Evolutionary conservation across 106 monocot species (phyloP).

Genomic region (Apostasia ramifera): DNA sequence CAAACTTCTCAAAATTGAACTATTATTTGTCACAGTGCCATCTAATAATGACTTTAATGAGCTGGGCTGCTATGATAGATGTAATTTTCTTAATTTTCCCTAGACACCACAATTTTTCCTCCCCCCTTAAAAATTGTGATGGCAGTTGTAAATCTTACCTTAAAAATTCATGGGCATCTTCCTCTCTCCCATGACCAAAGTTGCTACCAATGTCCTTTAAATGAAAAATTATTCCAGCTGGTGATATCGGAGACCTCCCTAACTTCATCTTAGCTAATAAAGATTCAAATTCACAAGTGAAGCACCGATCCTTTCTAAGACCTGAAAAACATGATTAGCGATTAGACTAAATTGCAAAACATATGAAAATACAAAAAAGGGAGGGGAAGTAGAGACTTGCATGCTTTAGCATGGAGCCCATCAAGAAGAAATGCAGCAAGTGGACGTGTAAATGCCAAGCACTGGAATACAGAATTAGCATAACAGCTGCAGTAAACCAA

Average conservation of each 20-base stretch:
- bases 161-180: slow-evolving; percentile 99
- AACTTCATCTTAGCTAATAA: slow-evolving; percentile 53
- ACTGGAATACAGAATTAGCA: slow-evolving; percentile 90
- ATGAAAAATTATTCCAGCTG: slow-evolving; percentile 62
- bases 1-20: too few species aligned
- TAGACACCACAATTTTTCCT: too few species aligned
- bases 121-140: too few species aligned
- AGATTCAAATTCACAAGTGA: slow-evolving; percentile 71
- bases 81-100: too few species aligned
- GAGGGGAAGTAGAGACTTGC: slow-evolving; percentile 20
- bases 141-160: slow-evolving; percentile 31
- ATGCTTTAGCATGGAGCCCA: slow-evolving; percentile 59
- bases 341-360: not conserved
- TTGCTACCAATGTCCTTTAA: slow-evolving; percentile 55
- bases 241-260: slow-evolving; percentile 60
- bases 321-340: slow-evolving; percentile 24
- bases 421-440: slow-evolving; percentile 69
- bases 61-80: too few species aligned
- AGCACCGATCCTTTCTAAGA: slow-evolving; percentile 59
- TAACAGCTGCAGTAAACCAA: slow-evolving; percentile 62
- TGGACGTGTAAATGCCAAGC: slow-evolving; percentile 83
- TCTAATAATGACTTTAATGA: too few species aligned
- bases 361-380: not conserved
- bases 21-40: too few species aligned
- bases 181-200: slow-evolving; percentile 77